Evolutionary conservation across 2,329 filamentous ascomycete species (phyloP).

Genomic region (Neocucurbitaria cava): DNA sequence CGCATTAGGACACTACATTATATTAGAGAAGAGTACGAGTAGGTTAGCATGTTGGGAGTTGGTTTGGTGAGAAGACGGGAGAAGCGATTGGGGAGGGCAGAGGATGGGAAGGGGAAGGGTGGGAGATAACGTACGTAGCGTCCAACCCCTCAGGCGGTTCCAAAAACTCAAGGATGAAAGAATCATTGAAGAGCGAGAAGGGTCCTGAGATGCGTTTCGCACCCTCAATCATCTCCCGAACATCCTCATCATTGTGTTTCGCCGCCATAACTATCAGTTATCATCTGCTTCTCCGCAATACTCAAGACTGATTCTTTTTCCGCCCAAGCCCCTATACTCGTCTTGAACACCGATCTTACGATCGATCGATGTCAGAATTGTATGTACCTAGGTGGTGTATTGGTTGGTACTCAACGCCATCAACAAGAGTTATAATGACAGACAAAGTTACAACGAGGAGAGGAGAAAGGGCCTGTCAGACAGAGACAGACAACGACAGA

Average conservation of each 20-base stretch:
- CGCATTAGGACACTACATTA: slow-evolving; percentile 21
- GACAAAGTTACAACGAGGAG: no score
- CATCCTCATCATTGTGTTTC: background rate
- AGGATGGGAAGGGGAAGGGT: background rate
- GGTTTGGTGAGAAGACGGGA: background rate
- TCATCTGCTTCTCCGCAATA: no score
- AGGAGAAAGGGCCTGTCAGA: no score
- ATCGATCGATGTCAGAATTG: no score
- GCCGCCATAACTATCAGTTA: background rate
- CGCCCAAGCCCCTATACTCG: no score
- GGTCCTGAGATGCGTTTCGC: slow-evolving; percentile 16
- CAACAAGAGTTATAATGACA: no score
- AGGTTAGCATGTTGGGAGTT: background rate
- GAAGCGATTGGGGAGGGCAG: background rate
- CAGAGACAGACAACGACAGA: no score
- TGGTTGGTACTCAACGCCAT: no score
- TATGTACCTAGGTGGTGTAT: no score
- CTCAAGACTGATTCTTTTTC: no score
- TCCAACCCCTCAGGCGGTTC: slow-evolving; percentile 14
- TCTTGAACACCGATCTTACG: no score
- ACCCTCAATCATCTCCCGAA: slow-evolving; percentile 8
- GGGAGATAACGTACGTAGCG: slow-evolving; percentile 13
- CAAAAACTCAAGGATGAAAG: slow-evolving; percentile 20
- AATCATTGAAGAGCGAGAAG: slow-evolving; percentile 8
- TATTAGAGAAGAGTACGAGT: background rate